Evolutionary conservation across 352 stramenopile species (phyloP), one percentile per base, ranked within the genome.

Genomic region (Globisporangium spiculum): DNA sequence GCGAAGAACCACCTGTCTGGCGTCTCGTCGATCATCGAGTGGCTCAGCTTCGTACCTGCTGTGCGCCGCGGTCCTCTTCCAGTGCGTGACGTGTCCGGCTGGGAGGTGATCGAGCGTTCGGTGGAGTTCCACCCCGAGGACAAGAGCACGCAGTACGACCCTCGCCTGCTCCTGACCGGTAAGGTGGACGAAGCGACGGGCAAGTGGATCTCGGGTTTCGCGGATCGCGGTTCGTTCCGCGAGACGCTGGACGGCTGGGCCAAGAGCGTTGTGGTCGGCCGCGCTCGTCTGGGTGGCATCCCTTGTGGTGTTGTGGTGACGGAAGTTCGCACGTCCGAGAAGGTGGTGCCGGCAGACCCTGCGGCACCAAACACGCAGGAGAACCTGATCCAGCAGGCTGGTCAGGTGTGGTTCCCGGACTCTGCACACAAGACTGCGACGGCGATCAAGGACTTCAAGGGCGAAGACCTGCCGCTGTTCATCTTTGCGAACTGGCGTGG

Each of bases 401-500:
- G 98, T 55, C 97, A 99, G 73, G 98, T 99, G 53, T 99, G 98
- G 98, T 99, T 99, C 88, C 98, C 98, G 0, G 98, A 99, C 83
- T 99, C 96, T 72, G 98, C 98, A 22, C 98, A 99, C 92, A 99
- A 99, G 89, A 99, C 98, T 38, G 98, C 98, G 27, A 98, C 99
- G 69, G 98, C 98, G 32, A 99, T 99, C 81, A 94, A 95, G 68
- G 98, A 99, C 88, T 99, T 99, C 80, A 90, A 98, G 71, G 96
- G 94, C 27, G 98, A 99, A 77, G 97, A 99, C 71, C 83, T 99
- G 54, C 98, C 98, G 66, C 81, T 99, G 22, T 99, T 99, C 68
- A 98, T 99, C 65, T 98, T 99, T 66, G 98, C 98, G 50, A 99
- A 99, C 88, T 99, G 98, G 98, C 91, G 98, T 75, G 98, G 98